Base-by-base conservation (phyloP, 106 monocot species). In the Dendrobium catenatum region DNA sequence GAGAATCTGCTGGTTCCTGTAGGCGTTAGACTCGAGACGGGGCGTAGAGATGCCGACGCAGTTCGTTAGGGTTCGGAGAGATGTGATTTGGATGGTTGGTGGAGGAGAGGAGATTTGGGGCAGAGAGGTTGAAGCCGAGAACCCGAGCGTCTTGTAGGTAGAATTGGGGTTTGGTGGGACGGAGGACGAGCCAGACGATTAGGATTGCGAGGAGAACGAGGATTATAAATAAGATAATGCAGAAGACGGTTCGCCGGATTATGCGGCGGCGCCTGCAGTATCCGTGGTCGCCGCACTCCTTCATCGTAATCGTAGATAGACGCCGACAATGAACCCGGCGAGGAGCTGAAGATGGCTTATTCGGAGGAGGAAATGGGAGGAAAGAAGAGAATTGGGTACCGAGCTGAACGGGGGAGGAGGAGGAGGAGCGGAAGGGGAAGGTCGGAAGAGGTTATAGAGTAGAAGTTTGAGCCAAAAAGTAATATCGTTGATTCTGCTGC, bases 1-100 rank as follows among this genome's bases (percentile, higher is more conserved):
- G 18, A 22, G 89, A 79, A 84, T 76, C 80, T 87, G 94, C 85
- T 94, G 94, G 78, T 75, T 79, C 77, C 82, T 88, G 88, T 94
- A 94, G 18, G 89, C n/a, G n/a, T n/a, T n/a, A n/a, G n/a, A n/a
- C n/a, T 81, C 78, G 74, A 87, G 81, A 49, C 47, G 77, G n/a
- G n/a, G n/a, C n/a, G n/a, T n/a, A n/a, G n/a, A 81, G 72, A 84
- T 74, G 40, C 84, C 84, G 64, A 87, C 41, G 40, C 59, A n/a
- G 72, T n/a, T 77, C 74, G 78, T 87, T 87, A 27, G 84, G 87
- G 84, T 87, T 9, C 87, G 81, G 49, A 84, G 87, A 72, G 48
- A 87, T 55, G 87, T 87, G 46, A 84, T 49, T 79, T 85, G 81
- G 76, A 88, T 49, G 55, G 67, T 42, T 49, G 55, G 67, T 42